phyloP scores from a whole-genome alignment of 1,284 basidiomycete genomes.

The Ustilago bromivora region DNA sequence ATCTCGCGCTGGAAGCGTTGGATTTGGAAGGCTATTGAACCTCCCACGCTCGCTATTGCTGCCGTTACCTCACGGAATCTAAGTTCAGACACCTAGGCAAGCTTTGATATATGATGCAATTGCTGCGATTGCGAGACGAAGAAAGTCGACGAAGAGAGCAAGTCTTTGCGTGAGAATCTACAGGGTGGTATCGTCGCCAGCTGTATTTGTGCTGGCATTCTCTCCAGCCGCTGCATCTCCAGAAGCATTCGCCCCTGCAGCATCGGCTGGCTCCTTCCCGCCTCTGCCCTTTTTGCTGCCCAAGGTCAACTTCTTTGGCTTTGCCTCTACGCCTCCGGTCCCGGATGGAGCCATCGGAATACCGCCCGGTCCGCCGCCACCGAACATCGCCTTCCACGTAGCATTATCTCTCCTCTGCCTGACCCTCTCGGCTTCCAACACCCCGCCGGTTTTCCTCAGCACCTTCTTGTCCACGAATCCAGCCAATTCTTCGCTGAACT shows the following conservation, averaged over 20 bases:
- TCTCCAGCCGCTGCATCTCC: neutral
- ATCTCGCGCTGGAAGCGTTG: slow-evolving; percentile 98
- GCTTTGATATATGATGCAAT: neutral
- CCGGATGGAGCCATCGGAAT: slow-evolving; percentile 30
- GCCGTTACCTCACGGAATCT: neutral
- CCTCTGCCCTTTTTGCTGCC: slow-evolving; percentile 33
- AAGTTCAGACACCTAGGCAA: neutral
- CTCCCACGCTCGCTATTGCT: neutral
- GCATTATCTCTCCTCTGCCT: slow-evolving; percentile 64
- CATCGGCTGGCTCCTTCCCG: neutral
- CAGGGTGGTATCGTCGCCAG: slow-evolving; percentile 20
- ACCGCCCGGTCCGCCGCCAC: slow-evolving; percentile 52
- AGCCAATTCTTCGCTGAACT: slow-evolving; percentile 66
- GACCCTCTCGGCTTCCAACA: slow-evolving; percentile 63
- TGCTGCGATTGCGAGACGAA: slow-evolving; percentile 4
- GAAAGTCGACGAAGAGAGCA: neutral
- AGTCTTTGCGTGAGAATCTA: neutral
- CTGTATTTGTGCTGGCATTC: slow-evolving; percentile 9
- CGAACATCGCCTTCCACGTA: slow-evolving; percentile 66
- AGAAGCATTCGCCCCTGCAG: neutral
- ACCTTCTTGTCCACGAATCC: slow-evolving; percentile 68
- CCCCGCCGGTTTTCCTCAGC: slow-evolving; percentile 66
- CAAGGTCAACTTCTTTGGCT: slow-evolving; percentile 52
- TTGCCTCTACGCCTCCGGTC: slow-evolving; percentile 22
- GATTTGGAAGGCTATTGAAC: slow-evolving; percentile 75